Percentiles rank a stretch among this genome's conserved stretches.
phyloP scores from a whole-genome alignment of 2,329 filamentous ascomycete genomes.

The Colletotrichum sp. region DNA sequence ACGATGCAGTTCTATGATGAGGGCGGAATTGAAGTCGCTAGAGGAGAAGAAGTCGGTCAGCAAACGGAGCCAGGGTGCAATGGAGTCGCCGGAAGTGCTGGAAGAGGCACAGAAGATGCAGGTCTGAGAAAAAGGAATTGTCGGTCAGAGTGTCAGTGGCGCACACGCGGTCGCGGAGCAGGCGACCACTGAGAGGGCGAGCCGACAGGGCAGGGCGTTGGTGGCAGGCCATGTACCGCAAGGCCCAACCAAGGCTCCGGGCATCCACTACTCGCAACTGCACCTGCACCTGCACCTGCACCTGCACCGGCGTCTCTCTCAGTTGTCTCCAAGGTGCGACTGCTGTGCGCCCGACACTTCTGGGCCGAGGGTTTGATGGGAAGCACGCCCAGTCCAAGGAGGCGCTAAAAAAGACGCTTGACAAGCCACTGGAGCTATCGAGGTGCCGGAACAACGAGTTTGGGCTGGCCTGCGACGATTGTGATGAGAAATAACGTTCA shows the following conservation, averaged over 20 bases:
- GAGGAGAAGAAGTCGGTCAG: slow-evolving; percentile 5
- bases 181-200: slow-evolving; percentile 12
- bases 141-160: slow-evolving; percentile 20
- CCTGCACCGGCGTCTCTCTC: neutral
- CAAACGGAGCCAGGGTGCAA: neutral
- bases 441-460: slow-evolving; percentile 3
- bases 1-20: slow-evolving; percentile 8
- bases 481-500: slow-evolving; percentile 12
- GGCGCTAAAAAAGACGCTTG: slow-evolving; percentile 11
- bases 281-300: no score
- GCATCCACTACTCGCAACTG: neutral
- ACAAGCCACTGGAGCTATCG: slow-evolving; percentile 3
- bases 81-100: slow-evolving; percentile 5
- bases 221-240: neutral
- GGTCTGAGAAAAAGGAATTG: slow-evolving; percentile 11
- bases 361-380: neutral
- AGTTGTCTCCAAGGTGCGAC: neutral
- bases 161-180: slow-evolving; percentile 10
- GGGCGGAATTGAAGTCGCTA: neutral
- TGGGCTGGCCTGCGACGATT: slow-evolving; percentile 3
- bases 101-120: slow-evolving; percentile 10
- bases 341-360: neutral
- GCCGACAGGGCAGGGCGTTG: neutral
- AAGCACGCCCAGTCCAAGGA: neutral
- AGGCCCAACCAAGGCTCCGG: neutral